Evolutionary conservation across 177 flowering plant species (phyloP), one percentile per base, ranked within the genome.

Genomic region (Vitis hybrid): DNA sequence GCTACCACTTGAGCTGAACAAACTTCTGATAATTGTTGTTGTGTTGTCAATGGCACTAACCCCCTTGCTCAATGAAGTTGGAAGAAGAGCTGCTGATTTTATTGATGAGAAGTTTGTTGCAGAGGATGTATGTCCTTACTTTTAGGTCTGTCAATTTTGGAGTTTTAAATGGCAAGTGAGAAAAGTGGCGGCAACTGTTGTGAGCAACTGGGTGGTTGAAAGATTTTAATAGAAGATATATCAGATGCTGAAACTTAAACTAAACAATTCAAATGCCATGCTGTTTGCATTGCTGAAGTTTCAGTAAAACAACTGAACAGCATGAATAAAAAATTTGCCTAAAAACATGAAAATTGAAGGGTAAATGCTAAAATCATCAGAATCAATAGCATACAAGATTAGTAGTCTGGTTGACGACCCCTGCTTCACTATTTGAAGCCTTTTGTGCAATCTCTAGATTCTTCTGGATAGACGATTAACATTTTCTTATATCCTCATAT

Each of bases 41-140:
- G 99, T 95, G 51, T 73, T 95, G 74, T 95, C 99, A 51, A 95
- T 95, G 99, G 96, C 98, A 59, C 80, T 95, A 67, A 95, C 99
- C 3, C 99, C 99, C 39, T 72, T 85, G 58, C 94, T 95, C 60
- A 91, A 91, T 79, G 98, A 95, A 64, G 74, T 89, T 77, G 99
- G 99, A 76, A 84, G 82, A 78, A 81, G 79, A 73, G 91, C 94
- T 73, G 90, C 97, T 73, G 89, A 83, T 64, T 72, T 80, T 57
- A 70, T 95, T 74, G 93, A 85, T 76, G 80, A 80, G 64, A 88
- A 87, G 64, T 64, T 81, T 79, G 86, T 85, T 1, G 63, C 65
- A 48, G 84, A 81, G 55, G 82, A 81, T 72, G 96, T 93, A 87
- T 58, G 88, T 75, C 69, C 67, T 62, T 62, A 68, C 6, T 39